These are phyloP conservation scores for Pseudogymnoascus sp. DNA, from an alignment of 2,329 filamentous ascomycete species.

Conservation along the genomic window DNA sequence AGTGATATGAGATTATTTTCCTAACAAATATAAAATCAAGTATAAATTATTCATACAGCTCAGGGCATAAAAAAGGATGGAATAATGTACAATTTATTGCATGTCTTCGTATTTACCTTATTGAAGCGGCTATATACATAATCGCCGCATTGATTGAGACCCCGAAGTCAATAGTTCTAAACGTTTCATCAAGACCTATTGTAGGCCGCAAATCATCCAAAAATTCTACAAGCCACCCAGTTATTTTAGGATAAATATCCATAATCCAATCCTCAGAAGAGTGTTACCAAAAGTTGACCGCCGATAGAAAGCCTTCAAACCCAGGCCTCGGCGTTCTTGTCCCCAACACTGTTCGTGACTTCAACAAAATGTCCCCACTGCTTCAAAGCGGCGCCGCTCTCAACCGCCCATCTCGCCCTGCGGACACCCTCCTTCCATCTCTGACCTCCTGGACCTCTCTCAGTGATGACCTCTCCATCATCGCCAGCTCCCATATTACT, in stretches of 20 bases:
- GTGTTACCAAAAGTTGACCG: not conserved
- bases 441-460: conserved; percentile 75
- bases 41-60: not conserved
- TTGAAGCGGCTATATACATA: not conserved
- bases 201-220: not conserved
- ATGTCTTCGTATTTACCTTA: not conserved
- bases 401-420: conserved; percentile 77
- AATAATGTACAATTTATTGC: not conserved
- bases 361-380: conserved; percentile 80
- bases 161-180: not conserved
- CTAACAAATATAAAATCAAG: not conserved
- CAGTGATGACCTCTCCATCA: conserved; percentile 69
- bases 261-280: not conserved
- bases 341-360: conserved; percentile 39
- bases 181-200: not conserved
- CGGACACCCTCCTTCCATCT: conserved; percentile 94
- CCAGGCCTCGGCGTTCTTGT: not conserved
- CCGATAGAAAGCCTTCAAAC: not conserved
- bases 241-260: not conserved
- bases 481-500: conserved; percentile 75
- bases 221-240: not conserved
- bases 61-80: not conserved
- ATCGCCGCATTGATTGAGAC: not conserved
- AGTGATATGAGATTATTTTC: not conserved
- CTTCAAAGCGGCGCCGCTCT: conserved; percentile 76